Conservation (phyloP, 179 eudicot genomes). For the Carnegiea gigantea region DNA sequence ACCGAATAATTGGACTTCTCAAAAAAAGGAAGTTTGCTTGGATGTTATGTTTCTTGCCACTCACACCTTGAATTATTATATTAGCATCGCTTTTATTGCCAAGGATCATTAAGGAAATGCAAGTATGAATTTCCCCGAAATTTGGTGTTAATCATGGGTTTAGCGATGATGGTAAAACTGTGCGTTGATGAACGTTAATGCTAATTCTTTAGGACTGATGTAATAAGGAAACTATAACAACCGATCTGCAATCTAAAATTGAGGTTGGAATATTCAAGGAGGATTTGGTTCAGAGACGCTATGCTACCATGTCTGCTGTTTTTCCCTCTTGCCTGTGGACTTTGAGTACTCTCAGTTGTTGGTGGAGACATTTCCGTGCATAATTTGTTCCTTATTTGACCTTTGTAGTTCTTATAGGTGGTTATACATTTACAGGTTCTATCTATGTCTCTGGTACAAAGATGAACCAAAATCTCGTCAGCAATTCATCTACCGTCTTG, state of each 20-base stretch:
- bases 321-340: background rate
- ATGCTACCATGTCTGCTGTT: background rate
- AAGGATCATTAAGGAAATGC: slow-evolving; percentile 1
- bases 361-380: slow-evolving; percentile 9
- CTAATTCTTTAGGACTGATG: background rate
- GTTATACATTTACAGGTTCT: slow-evolving; percentile 64
- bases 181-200: background rate
- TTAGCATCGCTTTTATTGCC: background rate
- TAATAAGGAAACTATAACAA: slow-evolving; percentile 9
- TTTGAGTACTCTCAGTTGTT: slow-evolving; percentile 6
- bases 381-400: slow-evolving; percentile 3
- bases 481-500: slow-evolving; percentile 57
- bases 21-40: background rate
- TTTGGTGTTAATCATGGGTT: background rate
- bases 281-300: background rate
- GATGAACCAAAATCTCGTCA: slow-evolving; percentile 69
- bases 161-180: background rate
- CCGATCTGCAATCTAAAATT: background rate
- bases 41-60: background rate
- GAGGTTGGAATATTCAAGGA: background rate
- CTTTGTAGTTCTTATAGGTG: slow-evolving; percentile 13
- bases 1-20: background rate
- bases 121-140: background rate
- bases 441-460: slow-evolving; percentile 94
- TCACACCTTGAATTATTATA: background rate